Base-by-base conservation (phyloP, 345 rosid genomes). In the Camelina laxa region DNA sequence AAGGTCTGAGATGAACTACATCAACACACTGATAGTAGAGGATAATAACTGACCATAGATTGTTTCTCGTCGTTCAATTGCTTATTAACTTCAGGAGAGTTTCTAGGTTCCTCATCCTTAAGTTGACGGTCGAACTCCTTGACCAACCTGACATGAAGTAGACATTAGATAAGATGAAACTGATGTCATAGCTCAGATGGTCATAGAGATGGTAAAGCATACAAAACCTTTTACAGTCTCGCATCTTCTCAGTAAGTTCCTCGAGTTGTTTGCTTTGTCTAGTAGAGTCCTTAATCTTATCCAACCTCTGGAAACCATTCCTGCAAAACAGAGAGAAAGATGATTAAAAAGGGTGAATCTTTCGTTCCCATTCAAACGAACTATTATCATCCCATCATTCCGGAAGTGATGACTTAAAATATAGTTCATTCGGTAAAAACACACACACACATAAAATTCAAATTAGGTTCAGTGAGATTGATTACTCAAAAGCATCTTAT, bases 241-340 rank as follows among this genome's bases (percentile, higher is more conserved):
- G 83, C 98, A 95, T 95, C 86, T 79, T 92, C 49, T 84, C 92
- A 17, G 99, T 91, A 65, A 95, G 97, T 74, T 95, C 99, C 74
- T 95, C 99, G 21, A 95, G 89, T 82, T 92, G 98, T 74, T 96
- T 96, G 85, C 96, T 89, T 83, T 96, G 92, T 75, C 99, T 80
- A 60, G 80, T 89, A 31, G 97, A 86, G 77, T 96, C 99, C 82
- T 84, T 96, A 59, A 96, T 86, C 82, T 95, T 95, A 76, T 95
- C 98, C 84, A 95, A 85, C 85, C 85, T 90, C 85, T 90, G 96
- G 79, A 92, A 95, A 67, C 99, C 99, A 92, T 95, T 95, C 78
- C 99, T 95, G 92, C 56, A 79, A 51, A 33, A 33, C 36, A 33
- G 30, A 24, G 30, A 24, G 27, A 24, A 20, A 71, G 54, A 70